phyloP scores from a whole-genome alignment of 2,329 filamentous ascomycete species.

The Cladorrhinum sp. region DNA sequence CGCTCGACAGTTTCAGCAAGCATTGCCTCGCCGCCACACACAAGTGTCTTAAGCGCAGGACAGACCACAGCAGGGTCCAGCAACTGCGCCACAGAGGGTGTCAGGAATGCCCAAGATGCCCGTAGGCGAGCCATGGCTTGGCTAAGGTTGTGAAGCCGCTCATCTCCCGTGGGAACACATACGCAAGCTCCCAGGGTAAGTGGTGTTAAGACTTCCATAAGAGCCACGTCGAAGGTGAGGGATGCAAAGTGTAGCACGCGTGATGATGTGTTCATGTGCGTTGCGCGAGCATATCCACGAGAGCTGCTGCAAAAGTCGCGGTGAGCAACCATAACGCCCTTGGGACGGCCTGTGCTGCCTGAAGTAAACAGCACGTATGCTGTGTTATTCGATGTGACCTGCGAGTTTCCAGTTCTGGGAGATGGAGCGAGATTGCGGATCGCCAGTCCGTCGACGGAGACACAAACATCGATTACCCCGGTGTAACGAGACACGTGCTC shows the following conservation, averaged over 20 bases:
- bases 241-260: constrained; percentile 22
- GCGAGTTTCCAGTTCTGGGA: no score
- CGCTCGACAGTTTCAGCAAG: constrained; percentile 24
- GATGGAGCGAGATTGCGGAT: constrained; percentile 12
- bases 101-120: constrained; percentile 29
- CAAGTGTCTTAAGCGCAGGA: constrained; percentile 26
- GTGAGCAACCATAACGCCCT: constrained; percentile 21
- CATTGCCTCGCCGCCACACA: constrained; percentile 32
- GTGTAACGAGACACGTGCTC: constrained; percentile 19
- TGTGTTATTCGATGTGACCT: constrained; percentile 5
- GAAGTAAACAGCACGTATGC: constrained; percentile 29
- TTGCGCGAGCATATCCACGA: constrained; percentile 8
- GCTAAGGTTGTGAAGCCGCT: constrained; percentile 38
- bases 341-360: constrained; percentile 25
- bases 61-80: constrained; percentile 28
- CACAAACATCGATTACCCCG: constrained; percentile 5
- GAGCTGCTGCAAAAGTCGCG: constrained; percentile 20
- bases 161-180: constrained; percentile 39
- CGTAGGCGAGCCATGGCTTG: constrained; percentile 27
- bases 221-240: constrained; percentile 28
- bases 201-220: constrained; percentile 25
- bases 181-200: constrained; percentile 30
- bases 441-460: constrained; percentile 11
- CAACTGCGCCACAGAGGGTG: constrained; percentile 30
- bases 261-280: constrained; percentile 18